phyloP scores from a whole-genome alignment of 1,139 yeast genomes.

The Debaryomyces sp. region DNA sequence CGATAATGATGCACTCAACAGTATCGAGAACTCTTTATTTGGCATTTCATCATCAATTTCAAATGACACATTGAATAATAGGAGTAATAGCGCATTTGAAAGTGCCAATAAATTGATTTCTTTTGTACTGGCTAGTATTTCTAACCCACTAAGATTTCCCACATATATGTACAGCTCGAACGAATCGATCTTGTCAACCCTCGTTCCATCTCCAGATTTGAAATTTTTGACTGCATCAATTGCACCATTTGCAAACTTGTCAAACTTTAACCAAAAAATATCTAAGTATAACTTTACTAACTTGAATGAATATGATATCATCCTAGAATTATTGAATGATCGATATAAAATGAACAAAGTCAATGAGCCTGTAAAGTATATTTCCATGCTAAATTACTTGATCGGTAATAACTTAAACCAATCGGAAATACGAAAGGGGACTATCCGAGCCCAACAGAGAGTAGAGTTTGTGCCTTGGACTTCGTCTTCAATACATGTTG shows the following conservation, averaged over 20 bases:
- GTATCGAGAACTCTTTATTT: constrained; percentile 60
- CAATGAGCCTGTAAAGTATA: constrained; percentile 50
- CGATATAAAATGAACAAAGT: constrained; percentile 74
- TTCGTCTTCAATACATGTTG: constrained; percentile 77
- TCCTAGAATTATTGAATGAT: constrained; percentile 80
- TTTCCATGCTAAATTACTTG: constrained; percentile 74
- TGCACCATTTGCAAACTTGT: constrained; percentile 67
- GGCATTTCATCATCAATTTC: constrained; percentile 27
- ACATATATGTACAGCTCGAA: constrained; percentile 88
- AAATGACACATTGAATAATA: constrained; percentile 14
- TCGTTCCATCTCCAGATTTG: constrained; percentile 87
- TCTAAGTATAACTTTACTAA: constrained; percentile 56
- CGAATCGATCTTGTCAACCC: constrained; percentile 78
- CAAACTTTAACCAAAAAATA: constrained; percentile 20
- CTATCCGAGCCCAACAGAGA: constrained; percentile 75
- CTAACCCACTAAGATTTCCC: constrained; percentile 89
- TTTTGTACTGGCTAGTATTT: constrained; percentile 78
- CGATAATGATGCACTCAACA: constrained; percentile 82
- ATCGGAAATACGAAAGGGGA: constrained; percentile 77
- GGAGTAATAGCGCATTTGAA: constrained; percentile 53
- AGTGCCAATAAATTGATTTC: constrained; percentile 87
- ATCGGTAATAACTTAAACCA: constrained; percentile 71
- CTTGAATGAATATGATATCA: constrained; percentile 81
- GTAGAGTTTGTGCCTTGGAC: constrained; percentile 87
- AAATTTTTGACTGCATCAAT: constrained; percentile 87